Evolutionary conservation across 768 basidiomycete species (phyloP).

Genomic region (Calocybe cyanea): DNA sequence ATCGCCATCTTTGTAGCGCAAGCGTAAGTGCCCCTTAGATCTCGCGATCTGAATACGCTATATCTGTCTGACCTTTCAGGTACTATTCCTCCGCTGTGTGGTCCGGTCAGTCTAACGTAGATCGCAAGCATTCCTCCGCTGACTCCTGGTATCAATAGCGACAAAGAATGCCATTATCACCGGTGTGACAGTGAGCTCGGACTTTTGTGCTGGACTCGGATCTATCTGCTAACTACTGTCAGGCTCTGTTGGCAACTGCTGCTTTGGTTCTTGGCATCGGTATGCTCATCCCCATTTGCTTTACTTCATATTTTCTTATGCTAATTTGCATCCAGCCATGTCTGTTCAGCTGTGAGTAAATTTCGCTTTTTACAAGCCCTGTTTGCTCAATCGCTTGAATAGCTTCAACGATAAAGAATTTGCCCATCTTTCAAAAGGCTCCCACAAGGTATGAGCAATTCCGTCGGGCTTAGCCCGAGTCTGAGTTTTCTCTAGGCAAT

Average conservation of each 20-base stretch:
- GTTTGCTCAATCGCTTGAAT: not conserved
- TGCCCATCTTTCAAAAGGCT: conserved; percentile 9
- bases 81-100: conserved; percentile 13
- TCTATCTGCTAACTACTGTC: not conserved
- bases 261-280: conserved; percentile 12
- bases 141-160: not conserved
- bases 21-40: not conserved
- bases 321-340: not conserved
- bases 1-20: conserved; percentile 13
- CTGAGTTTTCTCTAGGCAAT: conserved; percentile 1
- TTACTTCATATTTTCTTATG: not conserved
- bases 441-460: conserved; percentile 6
- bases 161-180: conserved; percentile 10
- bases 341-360: conserved; percentile 2
- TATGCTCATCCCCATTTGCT: not conserved
- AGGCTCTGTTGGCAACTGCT: conserved; percentile 12
- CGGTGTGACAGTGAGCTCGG: conserved; percentile 7
- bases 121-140: not conserved
- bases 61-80: not conserved
- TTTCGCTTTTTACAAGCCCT: not conserved
- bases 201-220: not conserved
- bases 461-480: not conserved
- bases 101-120: conserved; percentile 5
- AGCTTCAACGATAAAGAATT: conserved; percentile 10
- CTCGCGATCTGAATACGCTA: not conserved